Evolutionary conservation across 495 filamentous ascomycete genomes (phyloP).

Genomic region (Platismatia glauca): DNA sequence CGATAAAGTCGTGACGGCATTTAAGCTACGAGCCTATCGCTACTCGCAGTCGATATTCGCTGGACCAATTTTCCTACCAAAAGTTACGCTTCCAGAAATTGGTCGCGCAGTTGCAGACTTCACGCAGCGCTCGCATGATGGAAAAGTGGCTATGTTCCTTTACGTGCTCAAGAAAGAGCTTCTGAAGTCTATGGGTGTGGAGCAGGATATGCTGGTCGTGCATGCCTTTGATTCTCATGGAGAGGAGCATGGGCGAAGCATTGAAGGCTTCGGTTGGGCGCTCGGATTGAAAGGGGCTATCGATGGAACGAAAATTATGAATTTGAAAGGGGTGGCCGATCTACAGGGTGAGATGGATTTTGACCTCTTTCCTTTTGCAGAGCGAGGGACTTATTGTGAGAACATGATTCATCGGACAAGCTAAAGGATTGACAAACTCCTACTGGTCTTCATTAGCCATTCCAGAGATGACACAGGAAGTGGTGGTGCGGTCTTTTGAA

Average conservation of each 20-base stretch:
- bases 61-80: neutral
- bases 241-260: neutral
- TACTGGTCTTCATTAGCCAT: neutral
- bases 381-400: neutral
- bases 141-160: neutral
- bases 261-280: neutral
- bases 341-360: neutral
- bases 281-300: neutral
- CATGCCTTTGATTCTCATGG: neutral
- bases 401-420: neutral
- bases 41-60: neutral
- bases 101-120: neutral
- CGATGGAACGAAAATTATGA: neutral
- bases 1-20: neutral
- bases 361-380: neutral
- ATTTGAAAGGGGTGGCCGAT: neutral
- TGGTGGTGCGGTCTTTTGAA: neutral
- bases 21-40: neutral
- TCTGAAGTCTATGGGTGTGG: neutral
- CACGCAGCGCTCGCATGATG: neutral
- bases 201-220: neutral
- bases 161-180: constrained; percentile 1
- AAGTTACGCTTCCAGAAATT: neutral
- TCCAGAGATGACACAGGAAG: neutral
- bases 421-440: neutral